phyloP scores from a whole-genome alignment of 108 stramenopile species.

The Nitzschia putrida region DNA sequence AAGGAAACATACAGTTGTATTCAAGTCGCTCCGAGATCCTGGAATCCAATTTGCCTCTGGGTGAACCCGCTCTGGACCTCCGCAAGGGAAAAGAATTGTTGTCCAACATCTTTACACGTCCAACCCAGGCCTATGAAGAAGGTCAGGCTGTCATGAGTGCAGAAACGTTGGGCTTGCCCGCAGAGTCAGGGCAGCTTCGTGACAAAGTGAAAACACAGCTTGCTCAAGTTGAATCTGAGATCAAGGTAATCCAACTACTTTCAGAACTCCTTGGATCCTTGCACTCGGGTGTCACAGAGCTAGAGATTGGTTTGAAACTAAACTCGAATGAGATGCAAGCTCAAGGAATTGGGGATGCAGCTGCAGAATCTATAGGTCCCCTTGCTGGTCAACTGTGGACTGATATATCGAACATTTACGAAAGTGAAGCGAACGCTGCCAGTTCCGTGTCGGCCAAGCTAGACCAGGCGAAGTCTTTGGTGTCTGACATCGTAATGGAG shows the following conservation, averaged over 20 bases:
- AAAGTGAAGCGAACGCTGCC: conserved; percentile 43
- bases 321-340: background rate
- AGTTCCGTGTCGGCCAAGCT: conserved; percentile 26
- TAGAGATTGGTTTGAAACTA: background rate
- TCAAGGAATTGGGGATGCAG: conserved; percentile 3
- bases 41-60: background rate
- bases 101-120: conserved; percentile 20
- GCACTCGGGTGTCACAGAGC: conserved; percentile 25
- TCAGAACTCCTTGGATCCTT: conserved; percentile 32
- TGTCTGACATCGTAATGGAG: conserved; percentile 47
- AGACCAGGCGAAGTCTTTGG: conserved; percentile 26
- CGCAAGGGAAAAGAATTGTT: conserved; percentile 33
- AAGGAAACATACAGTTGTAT: background rate
- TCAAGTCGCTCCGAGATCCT: background rate
- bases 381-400: conserved; percentile 41
- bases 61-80: background rate
- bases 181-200: conserved; percentile 54
- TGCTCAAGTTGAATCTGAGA: conserved; percentile 32
- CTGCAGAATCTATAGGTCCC: conserved; percentile 1
- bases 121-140: conserved; percentile 46
- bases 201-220: conserved; percentile 60
- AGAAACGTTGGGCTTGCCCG: conserved; percentile 62
- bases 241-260: conserved; percentile 45
- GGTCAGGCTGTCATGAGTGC: conserved; percentile 69
- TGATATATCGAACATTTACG: conserved; percentile 34